A percentile compares a stretch with the other conserved stretches of the same genome.
Evolutionary conservation across 1,139 yeast species (phyloP).

Genomic region (Candida albicans): DNA sequence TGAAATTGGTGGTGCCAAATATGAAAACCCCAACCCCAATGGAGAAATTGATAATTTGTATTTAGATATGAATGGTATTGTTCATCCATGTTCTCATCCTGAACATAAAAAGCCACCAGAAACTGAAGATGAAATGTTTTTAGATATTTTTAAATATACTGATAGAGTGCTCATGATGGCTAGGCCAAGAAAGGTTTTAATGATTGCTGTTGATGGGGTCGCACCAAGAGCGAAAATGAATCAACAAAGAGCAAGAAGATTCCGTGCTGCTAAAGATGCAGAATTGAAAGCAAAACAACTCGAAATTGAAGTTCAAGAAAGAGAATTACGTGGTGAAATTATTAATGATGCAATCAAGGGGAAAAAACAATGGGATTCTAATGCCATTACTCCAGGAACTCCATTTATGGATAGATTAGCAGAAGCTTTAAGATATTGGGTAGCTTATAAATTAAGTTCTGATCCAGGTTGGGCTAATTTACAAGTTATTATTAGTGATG

Average conservation of each 20-base stretch:
- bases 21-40: slow-evolving; percentile 82
- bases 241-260: slow-evolving; percentile 94
- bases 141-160: slow-evolving; percentile 86
- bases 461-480: slow-evolving; percentile 92
- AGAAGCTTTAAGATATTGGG: slow-evolving; percentile 80
- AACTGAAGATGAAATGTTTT: slow-evolving; percentile 94
- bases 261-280: slow-evolving; percentile 93
- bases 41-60: slow-evolving; percentile 92
- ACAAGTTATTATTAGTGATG: slow-evolving; percentile 87
- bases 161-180: slow-evolving; percentile 91
- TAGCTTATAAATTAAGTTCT: slow-evolving; percentile 77
- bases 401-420: slow-evolving; percentile 95
- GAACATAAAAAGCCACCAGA: slow-evolving; percentile 90
- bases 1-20: slow-evolving; percentile 55
- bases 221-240: slow-evolving; percentile 99
- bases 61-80: slow-evolving; percentile 96
- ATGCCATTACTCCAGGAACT: slow-evolving; percentile 98
- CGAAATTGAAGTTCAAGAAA: slow-evolving; percentile 50
- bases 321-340: slow-evolving; percentile 59
- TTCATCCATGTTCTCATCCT: slow-evolving; percentile 97
- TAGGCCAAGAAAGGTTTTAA: slow-evolving; percentile 85
- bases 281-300: slow-evolving; percentile 55
- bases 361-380: slow-evolving; percentile 77
- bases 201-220: slow-evolving; percentile 98
- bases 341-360: slow-evolving; percentile 65